A percentile compares a stretch with the other conserved stretches of the same genome.
phyloP scores from a whole-genome alignment of 78 protist genomes.

The Dictyostelium firmibasis region DNA sequence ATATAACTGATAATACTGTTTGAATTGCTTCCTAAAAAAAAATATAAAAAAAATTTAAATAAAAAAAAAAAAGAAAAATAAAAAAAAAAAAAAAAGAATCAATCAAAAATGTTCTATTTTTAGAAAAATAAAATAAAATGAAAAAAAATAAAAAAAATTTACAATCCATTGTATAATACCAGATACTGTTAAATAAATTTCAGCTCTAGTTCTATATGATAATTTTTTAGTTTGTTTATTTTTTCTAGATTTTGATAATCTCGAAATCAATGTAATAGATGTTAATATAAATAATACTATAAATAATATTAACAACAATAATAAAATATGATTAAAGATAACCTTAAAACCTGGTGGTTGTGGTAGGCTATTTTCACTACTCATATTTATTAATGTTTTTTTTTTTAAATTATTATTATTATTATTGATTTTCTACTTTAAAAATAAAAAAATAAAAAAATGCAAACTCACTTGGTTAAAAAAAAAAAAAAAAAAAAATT shows the following conservation, averaged over 20 bases:
- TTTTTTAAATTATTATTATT: neutral
- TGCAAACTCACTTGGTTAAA: too few species aligned
- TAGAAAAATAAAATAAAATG: neutral
- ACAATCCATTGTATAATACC: conserved; percentile 77
- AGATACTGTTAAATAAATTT: conserved; percentile 57
- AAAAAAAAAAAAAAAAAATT: neutral
- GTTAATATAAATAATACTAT: neutral
- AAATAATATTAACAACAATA: neutral
- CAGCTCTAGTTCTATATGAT: conserved; percentile 47
- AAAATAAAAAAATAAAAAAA: neutral
- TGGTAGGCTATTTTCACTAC: neutral
- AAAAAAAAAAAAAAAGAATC: neutral
- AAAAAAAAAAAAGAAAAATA: neutral
- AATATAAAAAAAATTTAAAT: neutral
- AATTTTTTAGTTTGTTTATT: neutral
- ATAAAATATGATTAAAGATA: conserved; percentile 26
- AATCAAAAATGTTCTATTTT: neutral
- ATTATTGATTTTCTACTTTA: neutral
- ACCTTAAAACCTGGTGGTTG: conserved; percentile 33
- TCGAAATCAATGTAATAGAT: conserved; percentile 32
- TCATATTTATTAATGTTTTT: neutral
- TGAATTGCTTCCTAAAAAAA: conserved; percentile 79
- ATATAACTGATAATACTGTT: conserved; percentile 26
- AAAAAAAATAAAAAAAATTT: neutral
- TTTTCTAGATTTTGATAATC: neutral